Base-by-base conservation (phyloP, 2,329 filamentous ascomycete species). In the Claviceps arundinis region DNA sequence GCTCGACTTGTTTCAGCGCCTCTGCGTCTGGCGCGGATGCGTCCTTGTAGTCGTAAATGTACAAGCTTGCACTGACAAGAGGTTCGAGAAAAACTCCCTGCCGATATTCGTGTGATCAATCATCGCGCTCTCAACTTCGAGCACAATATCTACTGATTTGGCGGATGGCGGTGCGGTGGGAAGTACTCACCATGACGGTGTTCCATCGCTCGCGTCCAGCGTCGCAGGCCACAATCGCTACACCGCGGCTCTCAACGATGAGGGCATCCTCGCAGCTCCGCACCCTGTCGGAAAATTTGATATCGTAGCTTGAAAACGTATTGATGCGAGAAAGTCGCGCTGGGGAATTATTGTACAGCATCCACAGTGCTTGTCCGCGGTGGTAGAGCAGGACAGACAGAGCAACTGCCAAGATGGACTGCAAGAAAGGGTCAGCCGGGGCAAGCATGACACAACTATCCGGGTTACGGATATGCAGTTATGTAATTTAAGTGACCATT, bases 251-350 rank as follows among this genome's bases (percentile, higher is more conserved):
- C 51, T 71, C 64, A 1, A 71, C 50, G 8, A 71, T 58, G 14
- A 71, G 40, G 0, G 56, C 63, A 59, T 72, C 70, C 50, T 72
- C 69, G 30, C 70, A 72, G 52, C 61, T 70, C 17, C 68, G 62
- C 37, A 71, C 56, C n/a, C 55, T 58, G 48, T 70, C 63, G 5
- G 58, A 47, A 50, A 72, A 72, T 47, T 64, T 67, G 59, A 72
- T 24, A 2, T 61, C 54, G 48, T 63, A 54, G 24, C 44, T 55
- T 0, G 52, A 50, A n/a, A 65, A 62, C 1, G 60, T 58, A 37
- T 66, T 62, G 17, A 65, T 47, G 13, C 53, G 58, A 7, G 51
- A 45, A 16, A 70, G 48, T n/a, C 62, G 58, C 1, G 47, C 51
- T 0, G 68, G 68, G 0, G 61, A 54, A 37, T 71, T 70, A 0